Evolutionary conservation across 163 green algal genomes (phyloP), one percentile per base, ranked within the genome.

Genomic region (Chloromonas sp.): DNA sequence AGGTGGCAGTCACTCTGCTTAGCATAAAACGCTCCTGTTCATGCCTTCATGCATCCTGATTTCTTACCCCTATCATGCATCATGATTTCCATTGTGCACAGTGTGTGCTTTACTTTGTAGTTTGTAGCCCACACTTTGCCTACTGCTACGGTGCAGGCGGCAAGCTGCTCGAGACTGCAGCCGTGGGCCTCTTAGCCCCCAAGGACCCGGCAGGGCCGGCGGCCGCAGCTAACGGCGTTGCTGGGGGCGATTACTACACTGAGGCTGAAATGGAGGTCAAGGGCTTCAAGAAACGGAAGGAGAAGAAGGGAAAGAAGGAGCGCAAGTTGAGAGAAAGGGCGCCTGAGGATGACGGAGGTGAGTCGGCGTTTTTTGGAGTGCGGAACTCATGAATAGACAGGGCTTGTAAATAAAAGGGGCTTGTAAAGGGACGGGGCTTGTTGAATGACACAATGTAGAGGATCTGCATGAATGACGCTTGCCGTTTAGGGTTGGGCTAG

Each of bases 251-350:
- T 76, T 96, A 93, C 89, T 93, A 91, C 82, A 95, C 90, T 2
- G 61, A 90, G 8, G 92, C 95, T 57, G 94, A 98, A 86, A 91
- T 93, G 88, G 90, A 89, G 5, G 85, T 83, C 86, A 81, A 70
- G 0, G 81, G 84, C 70, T 70, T 74, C 5, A 91, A 92, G 74
- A 94, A 94, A 82, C 93, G 94, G 91, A 96, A 95, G 87, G 95
- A 95, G 86, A 94, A 94, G 79, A 89, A 93, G 84, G 91, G 92
- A 36, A 36, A 36, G 76, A 92, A 92, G 82, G 88, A 96, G 86
- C 91, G 94, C 70, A 93, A 89, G 71, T 11, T 36, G 71, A 79
- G 71, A 14, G 71, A 58, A 14, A 79, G 14, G 71, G 71, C 2
- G 71, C 36, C 14, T 59, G 14, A 79, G 71, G 71, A 59, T 11